phyloP scores from a whole-genome alignment of 2,329 filamentous ascomycete species.

The Sarocladium strictum region DNA sequence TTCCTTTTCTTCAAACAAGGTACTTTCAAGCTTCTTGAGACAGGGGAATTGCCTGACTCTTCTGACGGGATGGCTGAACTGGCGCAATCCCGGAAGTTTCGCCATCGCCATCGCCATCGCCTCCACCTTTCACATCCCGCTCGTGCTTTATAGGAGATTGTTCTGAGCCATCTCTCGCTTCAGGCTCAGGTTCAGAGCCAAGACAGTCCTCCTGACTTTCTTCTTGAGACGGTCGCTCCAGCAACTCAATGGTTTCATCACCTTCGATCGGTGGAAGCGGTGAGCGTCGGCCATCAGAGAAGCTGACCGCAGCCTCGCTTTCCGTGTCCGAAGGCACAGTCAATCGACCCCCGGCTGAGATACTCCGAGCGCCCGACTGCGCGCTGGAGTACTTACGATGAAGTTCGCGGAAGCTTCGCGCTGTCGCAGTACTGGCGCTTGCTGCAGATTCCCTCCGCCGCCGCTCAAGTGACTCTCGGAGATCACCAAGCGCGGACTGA shows the following conservation, averaged over 20 bases:
- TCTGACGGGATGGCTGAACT: background rate
- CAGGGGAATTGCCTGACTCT: background rate
- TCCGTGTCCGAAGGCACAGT: constrained; percentile 50
- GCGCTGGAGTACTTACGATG: constrained; percentile 54
- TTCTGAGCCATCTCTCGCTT: background rate
- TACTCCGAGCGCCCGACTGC: constrained; percentile 36
- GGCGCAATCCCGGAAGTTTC: background rate
- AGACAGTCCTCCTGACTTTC: background rate
- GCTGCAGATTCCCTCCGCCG: constrained; percentile 54
- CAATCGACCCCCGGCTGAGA: constrained; percentile 33
- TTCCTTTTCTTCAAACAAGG: background rate
- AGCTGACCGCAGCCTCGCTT: constrained; percentile 53
- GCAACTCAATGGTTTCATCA: constrained; percentile 14
- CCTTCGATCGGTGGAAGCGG: constrained; percentile 47
- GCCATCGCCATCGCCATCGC: constrained; percentile 7
- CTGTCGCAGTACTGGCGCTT: constrained; percentile 62
- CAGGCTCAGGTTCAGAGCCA: background rate
- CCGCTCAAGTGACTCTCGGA: constrained; percentile 32
- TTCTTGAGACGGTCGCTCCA: background rate
- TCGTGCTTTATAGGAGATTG: background rate
- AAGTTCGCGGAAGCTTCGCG: constrained; percentile 57
- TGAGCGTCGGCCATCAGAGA: constrained; percentile 52
- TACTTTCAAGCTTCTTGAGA: background rate
- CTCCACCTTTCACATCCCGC: background rate
- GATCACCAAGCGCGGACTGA: constrained; percentile 41